phyloP scores from a whole-genome alignment of 306 rosid genomes.

The Gillenia trifoliata region DNA sequence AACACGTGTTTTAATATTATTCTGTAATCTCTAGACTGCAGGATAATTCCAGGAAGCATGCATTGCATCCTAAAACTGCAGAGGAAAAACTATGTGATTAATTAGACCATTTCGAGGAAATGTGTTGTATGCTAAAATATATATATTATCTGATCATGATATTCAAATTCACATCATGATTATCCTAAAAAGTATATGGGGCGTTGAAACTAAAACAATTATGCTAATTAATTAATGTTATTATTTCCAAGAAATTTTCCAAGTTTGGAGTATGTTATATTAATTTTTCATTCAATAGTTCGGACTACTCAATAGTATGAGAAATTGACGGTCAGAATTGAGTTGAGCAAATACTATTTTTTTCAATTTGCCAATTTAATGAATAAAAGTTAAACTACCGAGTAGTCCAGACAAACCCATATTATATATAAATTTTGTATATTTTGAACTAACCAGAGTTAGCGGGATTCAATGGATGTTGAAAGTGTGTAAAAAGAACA shows the following conservation, averaged over 20 bases:
- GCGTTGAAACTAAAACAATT: neutral
- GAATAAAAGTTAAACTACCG: no score
- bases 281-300: no score
- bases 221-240: neutral
- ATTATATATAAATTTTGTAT: no score
- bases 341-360: no score
- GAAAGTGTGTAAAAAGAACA: conserved; percentile 2
- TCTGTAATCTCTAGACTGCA: neutral
- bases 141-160: neutral
- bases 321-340: no score
- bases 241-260: neutral
- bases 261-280: no score
- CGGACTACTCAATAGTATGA: no score
- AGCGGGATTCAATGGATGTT: conserved; percentile 13
- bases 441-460: neutral
- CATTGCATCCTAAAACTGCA: neutral
- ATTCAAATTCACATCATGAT: neutral
- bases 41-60: neutral
- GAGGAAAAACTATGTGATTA: neutral
- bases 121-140: neutral
- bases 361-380: no score
- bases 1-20: conserved; percentile 5
- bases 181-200: neutral
- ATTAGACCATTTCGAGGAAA: neutral
- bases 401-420: no score